Base-by-base conservation (phyloP, 441 rosid species). In the Sinapis alba region DNA sequence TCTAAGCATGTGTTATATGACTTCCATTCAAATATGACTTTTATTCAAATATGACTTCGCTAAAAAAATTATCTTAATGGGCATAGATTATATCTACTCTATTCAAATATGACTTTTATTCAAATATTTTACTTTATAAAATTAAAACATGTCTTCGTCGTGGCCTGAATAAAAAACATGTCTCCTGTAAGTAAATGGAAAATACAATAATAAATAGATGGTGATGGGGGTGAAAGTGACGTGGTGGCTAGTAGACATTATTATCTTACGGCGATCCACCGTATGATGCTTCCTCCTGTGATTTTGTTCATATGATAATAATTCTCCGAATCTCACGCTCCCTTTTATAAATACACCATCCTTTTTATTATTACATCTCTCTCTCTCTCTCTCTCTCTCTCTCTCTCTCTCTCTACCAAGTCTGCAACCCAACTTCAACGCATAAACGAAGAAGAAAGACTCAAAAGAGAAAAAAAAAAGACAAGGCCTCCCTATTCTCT, bases 401-500 rank as follows among this genome's bases (percentile, higher is more conserved):
- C 26, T 24, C 26, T 24, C 26, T 24, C 26, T 24, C 26, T 24
- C 26, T 24, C 26, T 24, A 4, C 3, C 3, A 32, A 32, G 10
- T 47, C 54, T 47, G 54, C 54, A 47, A 47, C 16, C 21, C 54
- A 47, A 47, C 1, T 47, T 47, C 54, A 47, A 47, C 54, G 21
- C 21, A 7, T 15, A 6, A 45, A 45, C 47, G 51, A 53, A n/a
- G 20, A 27, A 11, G 65, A 13, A 27, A 41, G 45, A 54, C 66
- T 64, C 56, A n/a, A 47, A 47, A 47, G 20, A 41, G n/a, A n/a
- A n/a, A 5, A 6, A 7, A 2, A n/a, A 43, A 34, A 41, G 76
- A 77, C 80, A 71, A 70, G 51, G 43, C 68, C 56, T 36, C 72
- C 80, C 80, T 71, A 45, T 71, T 77, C 72, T 64, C 3, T 43